A percentile compares a stretch with the other conserved stretches of the same genome.
Evolutionary conservation across 2,329 filamentous ascomycete genomes (phyloP).

Genomic region (Colletotrichum truncatum): DNA sequence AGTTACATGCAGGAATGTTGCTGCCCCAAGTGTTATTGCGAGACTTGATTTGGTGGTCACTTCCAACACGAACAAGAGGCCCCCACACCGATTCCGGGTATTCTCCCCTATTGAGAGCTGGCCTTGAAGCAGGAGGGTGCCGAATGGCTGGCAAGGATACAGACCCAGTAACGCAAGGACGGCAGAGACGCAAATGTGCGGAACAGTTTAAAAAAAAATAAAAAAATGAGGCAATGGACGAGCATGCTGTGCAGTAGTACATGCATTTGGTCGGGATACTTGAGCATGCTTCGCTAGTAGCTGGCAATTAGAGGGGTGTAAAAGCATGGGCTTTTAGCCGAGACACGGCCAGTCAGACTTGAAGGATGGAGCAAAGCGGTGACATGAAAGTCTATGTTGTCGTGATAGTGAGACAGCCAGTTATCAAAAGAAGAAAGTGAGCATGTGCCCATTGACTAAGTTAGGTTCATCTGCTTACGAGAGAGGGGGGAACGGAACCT

Average conservation of each 20-base stretch:
- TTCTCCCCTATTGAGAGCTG: neutral
- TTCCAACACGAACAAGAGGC: too few relatives aligned
- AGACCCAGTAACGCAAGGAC: neutral
- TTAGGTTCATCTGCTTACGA: constrained; percentile 27
- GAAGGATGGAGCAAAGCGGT: neutral
- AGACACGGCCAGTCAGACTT: constrained; percentile 7
- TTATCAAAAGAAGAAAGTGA: constrained; percentile 22
- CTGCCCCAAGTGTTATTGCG: too few relatives aligned
- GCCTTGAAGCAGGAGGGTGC: neutral
- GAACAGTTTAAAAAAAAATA: too few relatives aligned
- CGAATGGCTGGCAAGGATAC: too few relatives aligned
- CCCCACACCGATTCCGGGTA: neutral
- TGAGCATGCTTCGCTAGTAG: constrained; percentile 1
- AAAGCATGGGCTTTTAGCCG: neutral
- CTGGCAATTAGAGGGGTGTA: neutral
- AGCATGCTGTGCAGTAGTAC: neutral
- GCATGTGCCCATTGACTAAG: constrained; percentile 15
- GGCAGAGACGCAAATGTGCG: neutral
- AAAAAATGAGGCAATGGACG: neutral
- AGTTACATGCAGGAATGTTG: too few relatives aligned
- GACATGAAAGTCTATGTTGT: constrained; percentile 17
- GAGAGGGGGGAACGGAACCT: neutral
- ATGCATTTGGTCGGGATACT: neutral
- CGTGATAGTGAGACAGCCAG: constrained; percentile 6
- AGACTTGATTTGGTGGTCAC: too few relatives aligned